Percentiles rank a stretch among this genome's conserved stretches.
phyloP scores from a whole-genome alignment of 805 yeast species.

The Kluyveromyces dobzhanskii region DNA sequence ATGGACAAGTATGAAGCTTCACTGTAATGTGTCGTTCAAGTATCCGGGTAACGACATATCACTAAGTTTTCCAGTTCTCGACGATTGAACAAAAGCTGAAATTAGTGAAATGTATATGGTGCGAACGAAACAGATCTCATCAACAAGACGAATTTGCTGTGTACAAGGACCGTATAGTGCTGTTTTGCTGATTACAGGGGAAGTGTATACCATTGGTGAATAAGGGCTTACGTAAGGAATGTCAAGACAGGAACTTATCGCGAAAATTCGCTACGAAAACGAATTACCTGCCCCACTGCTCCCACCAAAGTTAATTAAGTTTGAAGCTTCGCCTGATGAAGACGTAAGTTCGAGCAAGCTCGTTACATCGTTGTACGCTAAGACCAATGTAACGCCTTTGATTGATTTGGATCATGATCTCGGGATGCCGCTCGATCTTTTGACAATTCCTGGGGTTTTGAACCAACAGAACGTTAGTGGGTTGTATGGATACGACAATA shows the following conservation, averaged over 20 bases:
- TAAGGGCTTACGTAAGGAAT: slow-evolving; percentile 21
- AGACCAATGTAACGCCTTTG: slow-evolving; percentile 58
- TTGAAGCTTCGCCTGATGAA: slow-evolving; percentile 34
- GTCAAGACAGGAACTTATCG: slow-evolving; percentile 66
- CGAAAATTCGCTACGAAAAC: slow-evolving; percentile 75
- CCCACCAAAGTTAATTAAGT: slow-evolving; percentile 74
- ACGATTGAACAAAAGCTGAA: no score
- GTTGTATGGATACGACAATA: slow-evolving; percentile 32
- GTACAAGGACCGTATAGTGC: no score
- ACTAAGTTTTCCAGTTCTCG: no score
- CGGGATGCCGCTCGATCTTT: slow-evolving; percentile 73
- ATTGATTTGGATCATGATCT: slow-evolving; percentile 51
- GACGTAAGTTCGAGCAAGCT: slow-evolving; percentile 44
- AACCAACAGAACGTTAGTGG: slow-evolving; percentile 48
- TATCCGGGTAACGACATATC: no score
- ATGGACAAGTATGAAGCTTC: no score
- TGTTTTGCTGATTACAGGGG: no score
- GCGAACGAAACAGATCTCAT: no score
- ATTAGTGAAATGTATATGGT: no score
- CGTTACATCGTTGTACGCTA: slow-evolving; percentile 64
- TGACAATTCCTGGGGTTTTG: slow-evolving; percentile 57
- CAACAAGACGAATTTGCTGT: no score
- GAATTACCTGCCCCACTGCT: slow-evolving; percentile 89
- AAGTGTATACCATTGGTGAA: no score
- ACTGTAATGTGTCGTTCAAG: no score